Percentiles rank a stretch among this genome's conserved stretches.
These are phyloP conservation scores for Recurvomyces mirabilis DNA, from an alignment of 495 filamentous ascomycete genomes.

Conservation along the genomic window DNA sequence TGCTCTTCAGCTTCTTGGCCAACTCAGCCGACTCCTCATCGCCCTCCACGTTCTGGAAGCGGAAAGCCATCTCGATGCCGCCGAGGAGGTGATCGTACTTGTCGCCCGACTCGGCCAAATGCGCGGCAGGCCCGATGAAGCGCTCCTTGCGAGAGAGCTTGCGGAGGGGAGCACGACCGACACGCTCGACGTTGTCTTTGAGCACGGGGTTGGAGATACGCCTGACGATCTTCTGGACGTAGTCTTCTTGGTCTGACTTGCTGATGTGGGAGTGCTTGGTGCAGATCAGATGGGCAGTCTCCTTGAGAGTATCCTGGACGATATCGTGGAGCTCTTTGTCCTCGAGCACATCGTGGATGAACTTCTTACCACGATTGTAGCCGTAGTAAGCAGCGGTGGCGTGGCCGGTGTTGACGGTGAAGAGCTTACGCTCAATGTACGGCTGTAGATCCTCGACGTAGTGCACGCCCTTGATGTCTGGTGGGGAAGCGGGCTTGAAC, in stretches of 20 bases:
- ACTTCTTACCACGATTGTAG: slow-evolving; percentile 66
- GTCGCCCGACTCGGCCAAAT: slow-evolving; percentile 66
- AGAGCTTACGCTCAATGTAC: slow-evolving; percentile 98
- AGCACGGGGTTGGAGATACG: slow-evolving; percentile 94
- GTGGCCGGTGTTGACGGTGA: slow-evolving; percentile 96
- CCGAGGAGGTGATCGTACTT: slow-evolving; percentile 59
- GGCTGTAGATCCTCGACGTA: slow-evolving; percentile 85
- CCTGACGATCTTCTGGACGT: slow-evolving; percentile 81
- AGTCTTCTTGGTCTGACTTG: slow-evolving; percentile 65
- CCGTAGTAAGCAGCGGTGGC: slow-evolving; percentile 97
- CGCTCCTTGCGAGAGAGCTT: slow-evolving; percentile 89
- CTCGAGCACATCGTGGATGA: slow-evolving; percentile 72
- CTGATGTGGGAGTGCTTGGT: slow-evolving; percentile 68
- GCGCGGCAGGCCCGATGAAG: slow-evolving; percentile 82
- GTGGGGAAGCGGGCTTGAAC: slow-evolving; percentile 54
- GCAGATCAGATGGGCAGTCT: slow-evolving; percentile 76
- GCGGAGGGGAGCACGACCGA: slow-evolving; percentile 85
- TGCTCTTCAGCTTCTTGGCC: slow-evolving; percentile 66
- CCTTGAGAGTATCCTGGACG: slow-evolving; percentile 62
- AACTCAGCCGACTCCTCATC: slow-evolving; percentile 79
- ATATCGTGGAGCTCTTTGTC: slow-evolving; percentile 57
- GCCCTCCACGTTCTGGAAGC: slow-evolving; percentile 81
- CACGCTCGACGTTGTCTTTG: slow-evolving; percentile 85
- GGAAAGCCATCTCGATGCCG: slow-evolving; percentile 74
- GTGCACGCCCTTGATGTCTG: slow-evolving; percentile 74